A percentile compares a stretch with the other conserved stretches of the same genome.
Evolutionary conservation across 2,329 filamentous ascomycete genomes (phyloP).

Genomic region (Calonectria pauciramosa): DNA sequence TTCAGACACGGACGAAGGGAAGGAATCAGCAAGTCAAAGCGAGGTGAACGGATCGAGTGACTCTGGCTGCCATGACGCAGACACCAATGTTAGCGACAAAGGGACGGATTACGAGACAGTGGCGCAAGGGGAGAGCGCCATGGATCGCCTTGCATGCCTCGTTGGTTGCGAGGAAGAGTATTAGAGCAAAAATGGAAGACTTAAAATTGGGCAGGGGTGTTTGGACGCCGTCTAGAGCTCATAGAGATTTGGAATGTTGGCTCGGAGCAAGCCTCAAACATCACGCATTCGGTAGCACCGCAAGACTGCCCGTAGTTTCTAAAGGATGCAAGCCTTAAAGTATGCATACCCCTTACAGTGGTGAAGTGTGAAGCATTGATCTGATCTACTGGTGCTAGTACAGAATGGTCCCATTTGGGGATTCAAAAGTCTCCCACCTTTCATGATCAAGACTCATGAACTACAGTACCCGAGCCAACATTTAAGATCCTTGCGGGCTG

Average conservation of each 20-base stretch:
- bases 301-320: background rate
- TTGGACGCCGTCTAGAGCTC: background rate
- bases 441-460: background rate
- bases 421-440: background rate
- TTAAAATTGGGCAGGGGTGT: background rate
- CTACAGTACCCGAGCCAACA: background rate
- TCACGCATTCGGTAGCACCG: background rate
- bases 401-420: background rate
- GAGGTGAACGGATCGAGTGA: background rate
- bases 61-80: background rate
- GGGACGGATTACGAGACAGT: conserved; percentile 3
- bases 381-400: background rate
- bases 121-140: conserved; percentile 29
- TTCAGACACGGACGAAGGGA: conserved; percentile 3
- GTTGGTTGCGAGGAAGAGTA: conserved; percentile 21
- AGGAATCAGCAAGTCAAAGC: background rate
- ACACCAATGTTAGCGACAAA: background rate
- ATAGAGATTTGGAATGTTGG: background rate
- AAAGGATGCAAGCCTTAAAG: background rate
- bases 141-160: conserved; percentile 39
- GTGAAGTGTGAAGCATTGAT: background rate
- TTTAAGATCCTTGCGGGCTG: background rate
- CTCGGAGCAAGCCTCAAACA: background rate
- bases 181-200: background rate
- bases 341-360: background rate